Base-by-base conservation (phyloP, 768 basidiomycete species). In the Infundibulicybe gibba region DNA sequence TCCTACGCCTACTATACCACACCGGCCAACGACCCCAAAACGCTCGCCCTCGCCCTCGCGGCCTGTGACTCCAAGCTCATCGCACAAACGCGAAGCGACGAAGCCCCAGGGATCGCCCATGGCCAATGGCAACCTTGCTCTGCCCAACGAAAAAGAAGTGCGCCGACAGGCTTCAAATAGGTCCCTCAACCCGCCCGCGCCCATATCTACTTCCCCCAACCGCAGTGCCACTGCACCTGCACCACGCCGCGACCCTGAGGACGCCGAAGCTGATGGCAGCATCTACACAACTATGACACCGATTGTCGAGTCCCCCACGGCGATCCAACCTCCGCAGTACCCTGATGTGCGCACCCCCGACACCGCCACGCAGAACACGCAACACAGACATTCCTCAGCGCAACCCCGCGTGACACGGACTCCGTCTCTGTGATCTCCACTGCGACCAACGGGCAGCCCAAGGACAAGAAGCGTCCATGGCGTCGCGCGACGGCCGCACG, bases 301-400 rank as follows among this genome's bases (percentile, higher is more conserved):
- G 30, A 65, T 76, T 43, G 68, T 71, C 15, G 76, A 79, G 43
- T 76, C 75, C 14, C 77, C 79, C 5, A 73, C 69, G 2, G 63
- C 61, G 13, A 53, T 72, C 42, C 63, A 62, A 20, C 51, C 59
- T 13, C 56, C 66, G 37, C 67, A 68, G n/a, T n/a, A n/a, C n/a
- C n/a, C n/a, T n/a, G 12, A 63, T 60, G 47, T 43, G 51, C 44
- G 39, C 31, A 15, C 50, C 42, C 41, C 31, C 47, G 20, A 13
- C 37, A 25, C 45, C 20, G 43, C 50, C 11, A 43, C 45, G 32
- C 40, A 51, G 16, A 45, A 41, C 50, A 57, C 51, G 42, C 56
- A 16, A 37, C 53, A 40, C n/a, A n/a, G n/a, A n/a, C n/a, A n/a
- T n/a, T n/a, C n/a, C n/a, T n/a, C n/a, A n/a, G 56, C 59, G 40